Base-by-base conservation (phyloP, 2,329 filamentous ascomycete species). In the Sordariomycetes sp. region DNA sequence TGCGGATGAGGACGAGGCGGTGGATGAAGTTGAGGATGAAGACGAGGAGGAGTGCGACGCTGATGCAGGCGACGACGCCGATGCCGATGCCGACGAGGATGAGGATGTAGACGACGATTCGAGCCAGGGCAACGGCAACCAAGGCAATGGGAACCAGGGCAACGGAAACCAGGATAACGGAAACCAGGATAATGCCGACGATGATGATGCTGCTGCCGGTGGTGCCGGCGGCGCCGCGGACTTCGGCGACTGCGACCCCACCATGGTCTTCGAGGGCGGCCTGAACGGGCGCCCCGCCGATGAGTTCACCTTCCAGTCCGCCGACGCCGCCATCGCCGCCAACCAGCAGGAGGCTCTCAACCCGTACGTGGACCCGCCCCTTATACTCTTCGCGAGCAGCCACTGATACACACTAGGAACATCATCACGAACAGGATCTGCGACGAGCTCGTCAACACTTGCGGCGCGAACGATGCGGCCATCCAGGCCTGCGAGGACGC, bases 371-470 rank as follows among this genome's bases (percentile, higher is more conserved):
- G n/a, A n/a, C 13, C 6, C 15, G 15, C 39, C 7, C 3, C 13
- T 7, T 17, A 45, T 15, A 17, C n/a, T 15, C 15, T 17, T 45
- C n/a, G n/a, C n/a, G n/a, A n/a, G 2, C 17, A 7, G 17, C 39
- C n/a, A 45, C 15, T n/a, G 6, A 17, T 6, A 15, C 13, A 7
- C 2, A 13, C 6, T 7, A 45, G 15, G n/a, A 80, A 81, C 72
- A 87, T 87, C 74, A 87, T 87, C 74, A 85, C 82, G 67, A 86
- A 85, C 76, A 79, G 82, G 60, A 82, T 87, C 67, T 84, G 81
- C 69, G 84, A 87, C 69, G 82, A 86, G 72, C 76, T 87, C 59
- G 76, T 69, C 65, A 87, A 86, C 70, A 81, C 84, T 42, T 87
- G 84, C 70, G 71, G 73, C 45, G 84, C 84, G 56, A 83, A 82